Base-by-base conservation (phyloP, 345 rosid genomes). In the Syzygium grande region DNA sequence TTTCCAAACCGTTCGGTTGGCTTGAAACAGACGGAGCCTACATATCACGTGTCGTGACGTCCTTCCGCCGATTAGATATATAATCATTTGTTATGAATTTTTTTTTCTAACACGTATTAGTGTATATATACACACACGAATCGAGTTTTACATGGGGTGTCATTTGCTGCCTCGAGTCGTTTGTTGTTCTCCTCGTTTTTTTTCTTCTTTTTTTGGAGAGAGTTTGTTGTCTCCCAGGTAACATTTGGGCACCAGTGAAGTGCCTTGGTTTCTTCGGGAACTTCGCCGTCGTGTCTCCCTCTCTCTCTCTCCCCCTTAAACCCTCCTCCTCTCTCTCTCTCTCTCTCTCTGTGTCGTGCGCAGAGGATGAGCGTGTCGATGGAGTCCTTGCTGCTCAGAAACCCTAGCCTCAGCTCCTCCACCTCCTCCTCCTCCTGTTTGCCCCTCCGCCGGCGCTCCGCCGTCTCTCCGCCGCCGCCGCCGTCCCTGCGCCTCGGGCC, bases 371-470 rank as follows among this genome's bases (percentile, higher is more conserved):
- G 87, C 49, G 63, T 41, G 49, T 19, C 86, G 16, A 78, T 65
- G 79, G 86, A 77, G 63, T 49, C 89, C 52, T 52, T 88, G 29
- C 87, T 88, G 5, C n/a, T 52, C 84, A 88, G 53, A 52, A 88
- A 78, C 87, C 89, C 86, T 84, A 61, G 54, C 79, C 84, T 56
- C 51, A 5, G 25, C 89, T 84, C 61, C 49, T 5, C 27, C 89
- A 23, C 23, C 89, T 51, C 38, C 89, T 61, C 49, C 89, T 61
- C 49, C 80, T 53, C n/a, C n/a, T n/a, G n/a, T n/a, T n/a, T 23
- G 22, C 59, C 14, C 10, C 78, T 53, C 21, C 56, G 89, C n/a
- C 56, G 89, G 11, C 63, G 77, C 15, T 25, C 86, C 51, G 59
- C 54, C 84, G 1, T 5, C 11, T 2, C 46, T 68, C 79, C 41